Evolutionary conservation across 257 asterid species (phyloP).

Genomic region (Solanum ossicruentum): DNA sequence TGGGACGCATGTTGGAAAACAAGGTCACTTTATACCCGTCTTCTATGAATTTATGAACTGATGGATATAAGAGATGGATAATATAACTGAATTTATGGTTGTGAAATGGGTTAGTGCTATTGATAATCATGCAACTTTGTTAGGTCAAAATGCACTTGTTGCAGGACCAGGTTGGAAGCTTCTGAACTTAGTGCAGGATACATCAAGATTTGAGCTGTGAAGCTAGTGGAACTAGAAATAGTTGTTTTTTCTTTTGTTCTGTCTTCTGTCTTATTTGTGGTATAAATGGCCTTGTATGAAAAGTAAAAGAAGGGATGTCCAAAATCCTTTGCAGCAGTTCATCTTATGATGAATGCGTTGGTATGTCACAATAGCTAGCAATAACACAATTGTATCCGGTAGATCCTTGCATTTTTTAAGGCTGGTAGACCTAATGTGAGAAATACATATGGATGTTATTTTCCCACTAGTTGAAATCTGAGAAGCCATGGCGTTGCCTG

Average conservation of each 20-base stretch:
- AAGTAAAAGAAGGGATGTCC: background rate
- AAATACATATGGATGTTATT: background rate
- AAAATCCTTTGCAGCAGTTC: background rate
- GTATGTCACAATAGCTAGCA: background rate
- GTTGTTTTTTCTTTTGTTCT: background rate
- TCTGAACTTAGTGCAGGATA: background rate
- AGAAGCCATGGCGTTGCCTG: background rate
- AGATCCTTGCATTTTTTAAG: background rate
- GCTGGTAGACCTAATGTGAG: background rate
- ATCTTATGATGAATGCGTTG: background rate
- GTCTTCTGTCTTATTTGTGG: background rate
- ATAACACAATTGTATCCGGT: background rate
- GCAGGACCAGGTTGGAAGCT: background rate
- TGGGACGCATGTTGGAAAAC: slow-evolving; percentile 43
- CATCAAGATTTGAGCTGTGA: background rate
- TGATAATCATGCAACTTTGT: background rate
- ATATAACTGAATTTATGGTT: background rate
- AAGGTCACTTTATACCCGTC: slow-evolving; percentile 26
- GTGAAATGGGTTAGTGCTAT: background rate
- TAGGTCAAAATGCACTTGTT: background rate
- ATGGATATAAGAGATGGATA: background rate
- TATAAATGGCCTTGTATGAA: background rate
- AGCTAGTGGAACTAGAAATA: background rate
- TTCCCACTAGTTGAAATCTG: background rate
- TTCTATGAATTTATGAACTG: background rate